Evolutionary conservation across 805 yeast genomes (phyloP).

Genomic region (Metschnikowia drakensbergensis): DNA sequence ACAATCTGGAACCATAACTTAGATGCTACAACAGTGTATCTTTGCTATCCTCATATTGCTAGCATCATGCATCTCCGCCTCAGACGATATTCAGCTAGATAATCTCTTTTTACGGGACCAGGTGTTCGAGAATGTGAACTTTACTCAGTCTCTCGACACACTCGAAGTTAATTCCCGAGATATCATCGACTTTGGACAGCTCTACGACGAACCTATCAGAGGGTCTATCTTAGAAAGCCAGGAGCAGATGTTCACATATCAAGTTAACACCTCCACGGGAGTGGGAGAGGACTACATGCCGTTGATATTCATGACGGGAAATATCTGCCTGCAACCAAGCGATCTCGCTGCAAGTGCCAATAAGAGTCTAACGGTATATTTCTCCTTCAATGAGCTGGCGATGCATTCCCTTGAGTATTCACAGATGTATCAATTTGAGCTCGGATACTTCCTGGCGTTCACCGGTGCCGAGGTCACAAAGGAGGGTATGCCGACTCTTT

Average conservation of each 20-base stretch:
- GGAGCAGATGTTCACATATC: slow-evolving; percentile 41
- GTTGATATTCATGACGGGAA: slow-evolving; percentile 49
- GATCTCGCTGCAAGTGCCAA: slow-evolving; percentile 18
- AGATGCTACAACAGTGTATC: not conserved
- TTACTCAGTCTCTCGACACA: not conserved
- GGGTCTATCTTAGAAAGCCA: slow-evolving; percentile 35
- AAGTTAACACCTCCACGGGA: slow-evolving; percentile 43
- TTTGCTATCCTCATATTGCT: not conserved
- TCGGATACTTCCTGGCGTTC: slow-evolving; percentile 40
- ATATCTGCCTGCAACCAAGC: slow-evolving; percentile 40
- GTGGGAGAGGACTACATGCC: slow-evolving; percentile 44
- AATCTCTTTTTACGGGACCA: not conserved
- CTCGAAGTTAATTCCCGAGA: not conserved
- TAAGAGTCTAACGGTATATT: slow-evolving; percentile 33
- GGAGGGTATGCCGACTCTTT: slow-evolving; percentile 18
- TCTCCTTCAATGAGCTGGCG: slow-evolving; percentile 36
- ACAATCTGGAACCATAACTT: not conserved
- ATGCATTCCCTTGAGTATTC: slow-evolving; percentile 26
- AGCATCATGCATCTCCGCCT: slow-evolving; percentile 1
- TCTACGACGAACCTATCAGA: slow-evolving; percentile 25
- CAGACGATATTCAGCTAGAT: not conserved
- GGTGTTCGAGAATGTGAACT: not conserved
- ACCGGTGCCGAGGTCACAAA: slow-evolving; percentile 28
- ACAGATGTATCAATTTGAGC: slow-evolving; percentile 26
- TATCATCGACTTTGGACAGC: not conserved